A percentile compares a stretch with the other conserved stretches of the same genome.
Conservation (phyloP, 2,329 filamentous ascomycete species). For the Sporothrix sp. region DNA sequence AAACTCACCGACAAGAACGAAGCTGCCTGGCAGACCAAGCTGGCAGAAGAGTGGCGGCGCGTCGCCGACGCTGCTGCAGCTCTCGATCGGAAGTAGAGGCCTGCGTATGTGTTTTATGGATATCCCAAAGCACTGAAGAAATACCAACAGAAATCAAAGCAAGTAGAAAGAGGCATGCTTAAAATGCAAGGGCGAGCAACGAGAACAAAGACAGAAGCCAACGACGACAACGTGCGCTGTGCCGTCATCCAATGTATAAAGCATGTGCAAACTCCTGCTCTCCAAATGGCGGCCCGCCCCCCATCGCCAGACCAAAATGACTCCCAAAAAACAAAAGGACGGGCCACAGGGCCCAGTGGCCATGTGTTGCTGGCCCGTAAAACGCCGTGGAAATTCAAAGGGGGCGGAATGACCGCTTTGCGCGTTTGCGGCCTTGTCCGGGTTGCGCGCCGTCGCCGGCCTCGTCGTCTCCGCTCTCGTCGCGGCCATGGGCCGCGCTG, state of each 20-base stretch:
- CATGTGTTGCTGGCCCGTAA: not conserved
- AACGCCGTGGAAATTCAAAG: not conserved
- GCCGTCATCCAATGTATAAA: too few relatives aligned
- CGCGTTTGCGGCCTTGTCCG: slow-evolving; percentile 14
- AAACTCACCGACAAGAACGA: slow-evolving; percentile 11
- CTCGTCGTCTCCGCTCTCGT: slow-evolving; percentile 37
- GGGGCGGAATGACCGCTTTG: too few relatives aligned
- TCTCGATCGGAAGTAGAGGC: too few relatives aligned
- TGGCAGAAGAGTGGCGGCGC: slow-evolving; percentile 21
- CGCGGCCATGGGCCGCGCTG: slow-evolving; percentile 24
- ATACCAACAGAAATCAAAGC: too few relatives aligned
- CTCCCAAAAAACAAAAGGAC: not conserved
- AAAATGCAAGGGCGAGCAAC: too few relatives aligned
- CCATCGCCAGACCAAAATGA: not conserved
- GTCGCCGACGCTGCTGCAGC: slow-evolving; percentile 12
- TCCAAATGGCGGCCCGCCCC: not conserved
- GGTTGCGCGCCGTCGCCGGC: slow-evolving; percentile 24
- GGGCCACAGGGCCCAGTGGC: not conserved
- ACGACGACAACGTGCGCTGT: too few relatives aligned
- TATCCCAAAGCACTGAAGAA: too few relatives aligned
- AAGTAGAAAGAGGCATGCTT: too few relatives aligned
- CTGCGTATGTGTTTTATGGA: too few relatives aligned
- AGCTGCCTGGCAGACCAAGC: not conserved
- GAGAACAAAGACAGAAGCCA: too few relatives aligned
- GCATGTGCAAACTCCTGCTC: not conserved